Percentiles rank a stretch among this genome's conserved stretches.
These are phyloP conservation scores for Barnettozyma populi DNA, from an alignment of 805 yeast genomes.

Conservation along the genomic window DNA sequence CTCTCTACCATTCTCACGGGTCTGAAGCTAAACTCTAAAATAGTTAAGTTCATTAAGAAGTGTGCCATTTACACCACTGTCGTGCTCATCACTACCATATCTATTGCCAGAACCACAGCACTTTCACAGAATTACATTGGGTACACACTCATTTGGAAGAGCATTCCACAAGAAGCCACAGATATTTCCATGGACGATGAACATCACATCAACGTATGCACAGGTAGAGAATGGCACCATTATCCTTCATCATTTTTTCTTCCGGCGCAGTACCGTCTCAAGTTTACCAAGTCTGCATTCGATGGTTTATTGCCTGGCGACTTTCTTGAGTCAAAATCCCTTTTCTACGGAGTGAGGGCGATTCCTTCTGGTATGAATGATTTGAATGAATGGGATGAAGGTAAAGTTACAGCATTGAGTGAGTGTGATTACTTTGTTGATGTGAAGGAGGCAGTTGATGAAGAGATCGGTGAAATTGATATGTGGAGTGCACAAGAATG, in stretches of 20 bases:
- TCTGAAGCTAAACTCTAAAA: background rate
- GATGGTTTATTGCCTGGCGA: constrained; percentile 88
- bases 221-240: constrained; percentile 96
- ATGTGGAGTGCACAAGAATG: constrained; percentile 31
- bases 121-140: constrained; percentile 52
- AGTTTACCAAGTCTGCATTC: constrained; percentile 72
- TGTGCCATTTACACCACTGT: background rate
- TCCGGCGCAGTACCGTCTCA: constrained; percentile 54
- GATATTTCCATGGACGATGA: constrained; percentile 15
- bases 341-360: constrained; percentile 33
- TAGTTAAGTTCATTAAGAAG: background rate
- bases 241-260: constrained; percentile 85
- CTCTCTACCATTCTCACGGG: background rate
- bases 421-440: constrained; percentile 72
- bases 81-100: constrained; percentile 22
- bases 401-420: constrained; percentile 43
- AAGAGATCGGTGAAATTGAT: constrained; percentile 36
- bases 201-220: constrained; percentile 41
- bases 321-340: constrained; percentile 45
- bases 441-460: constrained; percentile 43
- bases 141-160: constrained; percentile 38
- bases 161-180: constrained; percentile 26
- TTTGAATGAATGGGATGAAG: constrained; percentile 56
- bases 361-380: constrained; percentile 72
- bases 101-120: constrained; percentile 52